phyloP scores from a whole-genome alignment of 176 grass and related monocot genomes.

The Chloris gayana region DNA sequence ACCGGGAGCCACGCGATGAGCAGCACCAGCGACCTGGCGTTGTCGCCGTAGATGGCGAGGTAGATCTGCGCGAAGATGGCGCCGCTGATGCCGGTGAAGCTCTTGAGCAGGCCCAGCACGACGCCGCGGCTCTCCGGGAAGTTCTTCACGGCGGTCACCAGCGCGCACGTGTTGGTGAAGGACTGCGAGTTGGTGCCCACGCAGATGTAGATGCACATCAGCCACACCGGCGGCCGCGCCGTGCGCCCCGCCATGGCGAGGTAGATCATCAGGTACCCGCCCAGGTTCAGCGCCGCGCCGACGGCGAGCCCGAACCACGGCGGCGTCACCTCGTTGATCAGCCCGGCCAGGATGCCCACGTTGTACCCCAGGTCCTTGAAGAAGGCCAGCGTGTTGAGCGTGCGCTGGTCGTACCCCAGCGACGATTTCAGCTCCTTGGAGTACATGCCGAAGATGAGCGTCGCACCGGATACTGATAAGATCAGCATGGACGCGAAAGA shows the following conservation, averaged over 20 bases:
- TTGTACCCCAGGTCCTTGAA: conserved; percentile 86
- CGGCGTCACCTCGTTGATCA: conserved; percentile 76
- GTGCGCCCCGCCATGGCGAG: conserved; percentile 55
- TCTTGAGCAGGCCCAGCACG: conserved; percentile 73
- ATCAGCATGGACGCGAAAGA: conserved; percentile 76
- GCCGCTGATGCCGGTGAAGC: conserved; percentile 75
- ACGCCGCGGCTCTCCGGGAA: conserved; percentile 73
- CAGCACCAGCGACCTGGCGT: conserved; percentile 62
- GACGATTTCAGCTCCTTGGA: conserved; percentile 63
- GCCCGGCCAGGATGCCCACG: conserved; percentile 70
- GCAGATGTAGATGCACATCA: conserved; percentile 69
- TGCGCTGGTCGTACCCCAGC: conserved; percentile 78
- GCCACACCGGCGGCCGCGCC: conserved; percentile 44
- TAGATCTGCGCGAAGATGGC: conserved; percentile 90
- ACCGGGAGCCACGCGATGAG: conserved; percentile 82
- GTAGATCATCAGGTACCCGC: conserved; percentile 86
- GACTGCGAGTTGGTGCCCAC: conserved; percentile 77
- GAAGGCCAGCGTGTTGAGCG: conserved; percentile 84
- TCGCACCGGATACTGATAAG: conserved; percentile 72
- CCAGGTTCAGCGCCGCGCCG: conserved; percentile 73
- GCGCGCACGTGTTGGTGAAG: conserved; percentile 70
- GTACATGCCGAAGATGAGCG: conserved; percentile 83
- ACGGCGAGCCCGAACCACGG: conserved; percentile 69
- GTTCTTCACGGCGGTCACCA: conserved; percentile 72
- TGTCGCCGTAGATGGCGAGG: conserved; percentile 62